phyloP scores from a whole-genome alignment of 257 asterid genomes.

The Solanum neorickii region DNA sequence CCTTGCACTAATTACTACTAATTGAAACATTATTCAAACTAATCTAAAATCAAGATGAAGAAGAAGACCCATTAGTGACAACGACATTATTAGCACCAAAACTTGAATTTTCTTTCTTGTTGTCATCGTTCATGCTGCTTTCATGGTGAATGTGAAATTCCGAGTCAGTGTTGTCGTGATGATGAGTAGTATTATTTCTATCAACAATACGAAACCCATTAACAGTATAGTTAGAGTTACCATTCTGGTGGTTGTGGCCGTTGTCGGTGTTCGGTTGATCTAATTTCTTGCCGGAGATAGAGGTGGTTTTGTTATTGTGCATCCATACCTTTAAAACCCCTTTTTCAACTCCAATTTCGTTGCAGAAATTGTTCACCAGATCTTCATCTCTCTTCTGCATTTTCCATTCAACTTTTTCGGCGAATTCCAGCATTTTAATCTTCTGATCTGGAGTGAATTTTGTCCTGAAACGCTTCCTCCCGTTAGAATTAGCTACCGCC shows the following conservation, averaged over 20 bases:
- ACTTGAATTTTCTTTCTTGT: not conserved
- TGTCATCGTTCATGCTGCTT: slow-evolving; percentile 1
- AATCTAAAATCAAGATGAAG: slow-evolving; percentile 36
- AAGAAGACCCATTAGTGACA: slow-evolving; percentile 49
- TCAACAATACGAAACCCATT: not conserved
- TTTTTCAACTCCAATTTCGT: slow-evolving; percentile 45
- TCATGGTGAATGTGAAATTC: slow-evolving; percentile 23
- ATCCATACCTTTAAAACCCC: slow-evolving; percentile 88
- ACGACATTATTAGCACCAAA: not conserved
- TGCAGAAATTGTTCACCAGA: slow-evolving; percentile 37
- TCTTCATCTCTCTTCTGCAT: slow-evolving; percentile 73
- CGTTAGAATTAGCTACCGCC: not conserved
- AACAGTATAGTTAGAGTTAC: not conserved
- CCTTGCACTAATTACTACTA: not conserved
- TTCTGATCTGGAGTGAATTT: slow-evolving; percentile 62
- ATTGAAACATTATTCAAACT: slow-evolving; percentile 21
- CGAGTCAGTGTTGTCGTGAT: not conserved
- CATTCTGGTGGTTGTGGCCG: not conserved
- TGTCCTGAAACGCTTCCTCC: slow-evolving; percentile 63
- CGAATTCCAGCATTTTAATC: slow-evolving; percentile 60
- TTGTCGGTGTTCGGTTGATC: slow-evolving; percentile 14
- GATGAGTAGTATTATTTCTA: not conserved
- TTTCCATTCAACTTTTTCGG: slow-evolving; percentile 64
- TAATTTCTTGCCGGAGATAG: slow-evolving; percentile 21
- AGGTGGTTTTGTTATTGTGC: slow-evolving; percentile 72